Percentiles rank a stretch among this genome's conserved stretches.
These are phyloP conservation scores for Kodamaea fungicola DNA, from an alignment of 1,139 yeast genomes.

Conservation along the genomic window DNA sequence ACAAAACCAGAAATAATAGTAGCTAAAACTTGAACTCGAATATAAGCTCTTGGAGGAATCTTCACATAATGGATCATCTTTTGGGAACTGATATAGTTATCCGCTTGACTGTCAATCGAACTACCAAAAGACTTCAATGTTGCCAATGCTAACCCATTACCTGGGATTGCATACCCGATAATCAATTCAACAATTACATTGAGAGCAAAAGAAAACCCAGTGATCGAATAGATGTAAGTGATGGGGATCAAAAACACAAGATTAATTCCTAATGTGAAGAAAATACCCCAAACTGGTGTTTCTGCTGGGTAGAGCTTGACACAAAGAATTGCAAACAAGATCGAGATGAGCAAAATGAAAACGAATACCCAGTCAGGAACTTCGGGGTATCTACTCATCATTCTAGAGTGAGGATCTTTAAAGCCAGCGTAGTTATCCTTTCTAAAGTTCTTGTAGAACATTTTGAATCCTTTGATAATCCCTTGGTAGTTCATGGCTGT, in stretches of 20 bases:
- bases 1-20: conserved; percentile 42
- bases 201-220: conserved; percentile 37
- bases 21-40: conserved; percentile 54
- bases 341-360: conserved; percentile 16
- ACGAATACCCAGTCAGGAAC: conserved; percentile 22
- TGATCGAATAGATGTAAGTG: conserved; percentile 34
- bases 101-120: conserved; percentile 57
- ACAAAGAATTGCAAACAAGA: conserved; percentile 20
- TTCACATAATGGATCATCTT: conserved; percentile 60
- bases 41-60: conserved; percentile 59
- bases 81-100: conserved; percentile 50
- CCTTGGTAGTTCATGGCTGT: conserved; percentile 12
- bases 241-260: conserved; percentile 35
- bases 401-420: conserved; percentile 18
- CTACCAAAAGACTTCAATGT: conserved; percentile 37
- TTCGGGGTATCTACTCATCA: conserved; percentile 21
- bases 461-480: not conserved
- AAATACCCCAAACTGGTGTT: conserved; percentile 33
- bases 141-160: conserved; percentile 36
- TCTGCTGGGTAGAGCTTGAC: conserved; percentile 32
- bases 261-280: conserved; percentile 33
- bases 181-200: conserved; percentile 39
- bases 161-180: conserved; percentile 38
- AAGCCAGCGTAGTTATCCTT: conserved; percentile 13
- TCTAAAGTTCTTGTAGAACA: conserved; percentile 5